Evolutionary conservation across 1,139 yeast species (phyloP).

Genomic region (Magnusiomyces suaveolens): DNA sequence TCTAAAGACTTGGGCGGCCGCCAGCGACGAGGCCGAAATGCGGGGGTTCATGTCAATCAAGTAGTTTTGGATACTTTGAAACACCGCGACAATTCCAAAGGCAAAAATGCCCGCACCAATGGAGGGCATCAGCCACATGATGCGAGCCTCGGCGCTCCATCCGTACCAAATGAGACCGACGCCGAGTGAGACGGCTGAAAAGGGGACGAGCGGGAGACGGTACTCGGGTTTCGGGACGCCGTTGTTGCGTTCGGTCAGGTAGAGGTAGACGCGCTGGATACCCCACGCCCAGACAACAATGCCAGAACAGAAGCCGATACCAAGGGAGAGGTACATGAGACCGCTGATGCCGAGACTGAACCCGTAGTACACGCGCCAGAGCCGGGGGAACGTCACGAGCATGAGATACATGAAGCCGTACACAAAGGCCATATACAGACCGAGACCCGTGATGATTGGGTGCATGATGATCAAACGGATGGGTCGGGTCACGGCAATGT

Average conservation of each 20-base stretch:
- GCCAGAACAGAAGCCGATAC: slow-evolving; percentile 44
- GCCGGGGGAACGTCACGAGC: slow-evolving; percentile 49
- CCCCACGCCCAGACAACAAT: slow-evolving; percentile 38
- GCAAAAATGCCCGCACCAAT: slow-evolving; percentile 50
- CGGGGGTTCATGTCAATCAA: slow-evolving; percentile 58
- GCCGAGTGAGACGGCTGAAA: slow-evolving; percentile 38
- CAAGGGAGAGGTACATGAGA: slow-evolving; percentile 47
- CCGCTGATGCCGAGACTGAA: slow-evolving; percentile 45
- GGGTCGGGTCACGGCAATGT: slow-evolving; percentile 42
- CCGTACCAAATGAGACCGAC: slow-evolving; percentile 53
- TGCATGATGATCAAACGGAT: slow-evolving; percentile 43
- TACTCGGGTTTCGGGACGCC: slow-evolving; percentile 51
- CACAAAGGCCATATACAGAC: slow-evolving; percentile 52
- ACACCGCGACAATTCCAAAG: slow-evolving; percentile 47
- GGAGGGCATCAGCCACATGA: slow-evolving; percentile 47
- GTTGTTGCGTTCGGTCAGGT: slow-evolving; percentile 35
- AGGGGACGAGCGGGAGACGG: slow-evolving; percentile 38
- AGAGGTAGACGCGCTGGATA: slow-evolving; percentile 36
- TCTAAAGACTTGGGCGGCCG: slow-evolving; percentile 55
- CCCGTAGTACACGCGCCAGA: slow-evolving; percentile 42
- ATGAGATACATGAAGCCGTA: slow-evolving; percentile 56
- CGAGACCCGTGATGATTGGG: slow-evolving; percentile 56
- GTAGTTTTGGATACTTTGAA: slow-evolving; percentile 52
- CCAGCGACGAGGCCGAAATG: slow-evolving; percentile 48
- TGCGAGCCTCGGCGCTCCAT: slow-evolving; percentile 46